Percentiles rank a stretch among this genome's conserved stretches.
Conservation (phyloP, 306 rosid species). For the Pyrus betulifolia region DNA sequence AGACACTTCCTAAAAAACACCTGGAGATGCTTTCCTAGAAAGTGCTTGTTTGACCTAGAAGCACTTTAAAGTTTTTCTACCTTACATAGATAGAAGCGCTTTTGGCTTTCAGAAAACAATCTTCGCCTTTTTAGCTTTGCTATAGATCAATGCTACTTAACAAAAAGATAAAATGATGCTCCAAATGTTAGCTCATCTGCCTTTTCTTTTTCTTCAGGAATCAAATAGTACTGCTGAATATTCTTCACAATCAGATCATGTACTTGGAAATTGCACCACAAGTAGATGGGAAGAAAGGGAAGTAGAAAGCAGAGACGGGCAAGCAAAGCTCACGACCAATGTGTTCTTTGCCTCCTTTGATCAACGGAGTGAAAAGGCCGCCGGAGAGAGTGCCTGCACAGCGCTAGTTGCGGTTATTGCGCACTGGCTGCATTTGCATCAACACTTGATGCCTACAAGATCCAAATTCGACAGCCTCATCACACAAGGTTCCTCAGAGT, state of each 20-base stretch:
- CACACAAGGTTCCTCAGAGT: constrained; percentile 54
- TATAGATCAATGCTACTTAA: background rate
- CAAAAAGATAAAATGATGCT: background rate
- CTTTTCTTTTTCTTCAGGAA: constrained; percentile 20
- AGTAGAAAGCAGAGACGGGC: constrained; percentile 50
- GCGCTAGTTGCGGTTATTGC: constrained; percentile 57
- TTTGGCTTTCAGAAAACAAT: background rate
- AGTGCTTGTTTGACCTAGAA: too few species aligned
- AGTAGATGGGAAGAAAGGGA: constrained; percentile 43
- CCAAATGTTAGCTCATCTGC: background rate
- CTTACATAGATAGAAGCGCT: too few species aligned
- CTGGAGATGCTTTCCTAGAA: too few species aligned
- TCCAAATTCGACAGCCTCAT: constrained; percentile 52
- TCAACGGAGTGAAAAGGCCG: constrained; percentile 57
- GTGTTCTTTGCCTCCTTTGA: constrained; percentile 71
- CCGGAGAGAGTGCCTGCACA: constrained; percentile 73
- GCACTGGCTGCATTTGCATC: constrained; percentile 68
- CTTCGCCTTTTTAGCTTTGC: background rate
- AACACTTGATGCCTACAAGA: constrained; percentile 38
- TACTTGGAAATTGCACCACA: background rate
- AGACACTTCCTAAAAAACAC: too few species aligned
- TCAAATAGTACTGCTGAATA: background rate
- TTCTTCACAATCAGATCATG: constrained; percentile 2
- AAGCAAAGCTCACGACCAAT: constrained; percentile 47
- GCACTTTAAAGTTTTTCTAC: too few species aligned